Evolutionary conservation across 2,329 filamentous ascomycete genomes (phyloP), one percentile per base, ranked within the genome.

Genomic region (Verticillium tricorpus): DNA sequence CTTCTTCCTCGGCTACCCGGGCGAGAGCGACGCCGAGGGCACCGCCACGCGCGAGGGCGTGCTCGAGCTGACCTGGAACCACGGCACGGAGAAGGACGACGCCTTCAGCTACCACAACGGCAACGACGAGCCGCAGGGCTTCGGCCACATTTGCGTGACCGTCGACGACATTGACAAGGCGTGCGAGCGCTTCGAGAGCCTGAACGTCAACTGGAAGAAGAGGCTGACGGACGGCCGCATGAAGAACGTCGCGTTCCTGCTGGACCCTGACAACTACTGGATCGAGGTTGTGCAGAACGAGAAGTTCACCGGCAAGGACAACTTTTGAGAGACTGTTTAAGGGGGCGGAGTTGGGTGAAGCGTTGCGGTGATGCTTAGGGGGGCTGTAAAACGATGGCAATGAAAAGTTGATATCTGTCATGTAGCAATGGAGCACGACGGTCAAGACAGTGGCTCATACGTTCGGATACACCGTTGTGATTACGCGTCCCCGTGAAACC

Each of bases 151-250:
- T 64, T 96, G 92, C 72, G 79, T 98, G 60, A 83, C 89, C 1
- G 93, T 97, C 14, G 94, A 98, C 72, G 87, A 96, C 72, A 73
- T 98, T n/a, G 88, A 95, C 60, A 89, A 90, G 8, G 93, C 95
- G 11, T 97, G 94, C 77, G 79, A 88, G 71, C 86, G 93, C 15
- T 93, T 98, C 68, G 95, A 98, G 73, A 85, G 87, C 61, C 80
- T 91, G 71, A 85, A 89, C 6, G 90, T 94, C 61, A 88, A 85
- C 76, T 99, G 93, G 92, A 97, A 97, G 87, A 98, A 98, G 87
- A 85, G 91, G 67, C 82, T 98, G 64, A 96, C 92, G 2, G 94
- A 98, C 66, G 94, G 94, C 2, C 82, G 85, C 56, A 97, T 97
- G 93, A 94, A 91, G 83, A 92, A 95, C 67, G 89, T 98, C 60